phyloP scores from a whole-genome alignment of 2,329 filamentous ascomycete species.

The Monilinia fructigena region DNA sequence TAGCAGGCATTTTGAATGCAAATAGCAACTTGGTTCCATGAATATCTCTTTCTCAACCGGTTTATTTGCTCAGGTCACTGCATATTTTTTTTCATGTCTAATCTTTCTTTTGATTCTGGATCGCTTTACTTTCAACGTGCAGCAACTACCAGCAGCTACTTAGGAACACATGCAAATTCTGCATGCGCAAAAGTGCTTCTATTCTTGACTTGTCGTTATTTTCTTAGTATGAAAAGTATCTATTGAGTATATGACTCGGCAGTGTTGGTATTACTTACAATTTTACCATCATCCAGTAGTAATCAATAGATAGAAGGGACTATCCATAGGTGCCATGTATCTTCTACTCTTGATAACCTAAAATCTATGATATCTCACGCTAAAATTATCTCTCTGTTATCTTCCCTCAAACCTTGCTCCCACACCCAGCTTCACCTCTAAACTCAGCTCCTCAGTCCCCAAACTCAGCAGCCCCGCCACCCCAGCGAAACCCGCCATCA shows the following conservation, averaged over 20 bases:
- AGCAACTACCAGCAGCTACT: not conserved
- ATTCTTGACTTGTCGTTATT: no score
- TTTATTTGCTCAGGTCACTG: not conserved
- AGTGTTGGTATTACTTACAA: no score
- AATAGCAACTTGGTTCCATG: not conserved
- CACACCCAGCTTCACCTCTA: not conserved
- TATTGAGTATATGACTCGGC: no score
- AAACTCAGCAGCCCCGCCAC: slow-evolving; percentile 47
- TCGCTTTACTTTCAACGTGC: not conserved
- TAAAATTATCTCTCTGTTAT: not conserved
- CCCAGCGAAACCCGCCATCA: slow-evolving; percentile 50
- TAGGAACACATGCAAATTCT: no score
- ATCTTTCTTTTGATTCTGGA: not conserved
- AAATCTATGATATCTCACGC: not conserved
- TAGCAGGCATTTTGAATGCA: not conserved
- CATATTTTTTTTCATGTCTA: not conserved
- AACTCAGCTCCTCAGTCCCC: not conserved
- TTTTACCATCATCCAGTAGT: no score
- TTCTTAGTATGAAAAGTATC: no score
- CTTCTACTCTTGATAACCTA: not conserved
- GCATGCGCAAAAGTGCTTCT: no score
- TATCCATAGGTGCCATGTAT: not conserved
- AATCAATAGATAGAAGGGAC: not conserved
- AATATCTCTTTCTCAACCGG: not conserved
- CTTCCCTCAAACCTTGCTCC: not conserved